Percentiles rank a stretch among this genome's conserved stretches.
Conservation (phyloP, 108 stramenopile species). For the Pseudonitzschia delicatissima region DNA sequence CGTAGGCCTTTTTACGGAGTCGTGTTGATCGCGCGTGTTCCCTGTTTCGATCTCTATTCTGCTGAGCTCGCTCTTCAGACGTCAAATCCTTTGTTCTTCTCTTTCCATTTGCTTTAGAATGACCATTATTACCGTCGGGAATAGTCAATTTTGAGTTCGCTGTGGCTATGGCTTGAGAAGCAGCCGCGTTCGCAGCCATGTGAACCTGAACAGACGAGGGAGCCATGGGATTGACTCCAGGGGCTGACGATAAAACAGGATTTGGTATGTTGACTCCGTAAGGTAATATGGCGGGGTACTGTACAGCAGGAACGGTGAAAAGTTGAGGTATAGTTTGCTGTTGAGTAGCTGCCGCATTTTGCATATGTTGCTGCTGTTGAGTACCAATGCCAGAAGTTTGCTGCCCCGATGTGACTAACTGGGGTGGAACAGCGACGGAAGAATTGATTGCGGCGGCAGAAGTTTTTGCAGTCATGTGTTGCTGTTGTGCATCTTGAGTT, state of each 20-base stretch:
- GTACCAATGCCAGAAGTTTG: background rate
- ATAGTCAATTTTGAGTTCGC: conserved; percentile 1
- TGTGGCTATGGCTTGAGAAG: conserved; percentile 16
- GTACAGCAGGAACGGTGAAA: background rate
- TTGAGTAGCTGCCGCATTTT: background rate
- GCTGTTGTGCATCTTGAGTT: conserved; percentile 1
- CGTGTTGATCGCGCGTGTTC: conserved; percentile 94
- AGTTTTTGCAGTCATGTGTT: conserved; percentile 1
- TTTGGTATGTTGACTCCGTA: conserved; percentile 6
- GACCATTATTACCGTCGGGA: background rate
- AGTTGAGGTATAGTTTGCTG: background rate
- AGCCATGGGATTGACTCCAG: conserved; percentile 13
- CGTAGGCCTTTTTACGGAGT: conserved; percentile 94
- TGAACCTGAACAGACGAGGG: conserved; percentile 29
- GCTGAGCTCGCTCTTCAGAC: conserved; percentile 63
- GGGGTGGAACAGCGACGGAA: conserved; percentile 8
- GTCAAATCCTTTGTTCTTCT: conserved; percentile 34
- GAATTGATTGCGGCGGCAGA: conserved; percentile 14
- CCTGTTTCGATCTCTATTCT: conserved; percentile 87
- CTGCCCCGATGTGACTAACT: conserved; percentile 12
- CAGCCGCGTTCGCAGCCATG: conserved; percentile 40
- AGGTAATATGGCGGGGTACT: conserved; percentile 10
- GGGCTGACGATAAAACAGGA: background rate
- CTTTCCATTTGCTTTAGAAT: conserved; percentile 1
- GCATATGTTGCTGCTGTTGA: conserved; percentile 8